Conservation (phyloP, 2,329 filamentous ascomycete species). For the Sphaerulina vaccinii region DNA sequence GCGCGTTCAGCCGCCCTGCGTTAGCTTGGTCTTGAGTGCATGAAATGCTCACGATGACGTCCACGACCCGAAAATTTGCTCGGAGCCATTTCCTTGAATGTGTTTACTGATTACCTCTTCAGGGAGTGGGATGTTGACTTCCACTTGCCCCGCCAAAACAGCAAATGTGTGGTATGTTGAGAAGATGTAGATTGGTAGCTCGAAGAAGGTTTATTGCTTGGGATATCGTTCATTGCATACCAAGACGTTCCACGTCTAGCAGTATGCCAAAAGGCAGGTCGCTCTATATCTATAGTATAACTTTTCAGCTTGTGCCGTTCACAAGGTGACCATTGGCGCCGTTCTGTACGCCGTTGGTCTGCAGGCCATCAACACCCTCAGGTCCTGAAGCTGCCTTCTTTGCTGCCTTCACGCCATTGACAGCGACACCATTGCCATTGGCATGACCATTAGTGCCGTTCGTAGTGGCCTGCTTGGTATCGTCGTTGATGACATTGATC, state of each 20-base stretch:
- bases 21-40: not conserved
- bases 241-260: not conserved
- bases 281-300: not conserved
- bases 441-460: constrained; percentile 22
- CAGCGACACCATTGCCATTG: constrained; percentile 23
- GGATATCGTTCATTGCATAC: not conserved
- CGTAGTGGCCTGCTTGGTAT: constrained; percentile 24
- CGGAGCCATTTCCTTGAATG: not conserved
- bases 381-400: constrained; percentile 35
- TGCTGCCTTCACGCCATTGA: constrained; percentile 27
- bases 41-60: constrained; percentile 16
- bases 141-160: not conserved
- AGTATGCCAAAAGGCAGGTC: not conserved
- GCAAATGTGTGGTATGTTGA: no score
- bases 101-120: constrained; percentile 2
- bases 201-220: no score
- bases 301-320: constrained; percentile 16
- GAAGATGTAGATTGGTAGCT: no score
- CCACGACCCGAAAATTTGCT: constrained; percentile 5
- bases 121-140: not conserved
- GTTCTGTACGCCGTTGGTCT: constrained; percentile 25
- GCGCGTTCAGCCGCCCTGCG: not conserved
- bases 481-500: constrained; percentile 38
- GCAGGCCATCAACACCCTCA: constrained; percentile 33
- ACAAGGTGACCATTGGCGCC: constrained; percentile 25